phyloP scores from a whole-genome alignment of 768 basidiomycete genomes.

The Kwoniella sp. region DNA sequence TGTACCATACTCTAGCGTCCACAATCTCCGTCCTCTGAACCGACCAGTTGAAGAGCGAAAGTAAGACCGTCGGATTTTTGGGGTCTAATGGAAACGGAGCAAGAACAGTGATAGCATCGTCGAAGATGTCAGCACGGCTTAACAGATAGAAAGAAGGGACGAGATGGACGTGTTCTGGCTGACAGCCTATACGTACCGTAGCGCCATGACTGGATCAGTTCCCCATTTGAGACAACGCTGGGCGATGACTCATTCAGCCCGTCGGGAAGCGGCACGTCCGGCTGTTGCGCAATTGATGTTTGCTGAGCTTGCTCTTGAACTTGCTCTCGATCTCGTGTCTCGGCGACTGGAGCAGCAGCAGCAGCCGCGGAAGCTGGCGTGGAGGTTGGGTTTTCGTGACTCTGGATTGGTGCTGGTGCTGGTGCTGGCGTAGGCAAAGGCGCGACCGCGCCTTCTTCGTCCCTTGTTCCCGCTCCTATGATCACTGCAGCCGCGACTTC shows the following conservation, averaged over 20 bases:
- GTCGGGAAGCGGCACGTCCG: conserved; percentile 7
- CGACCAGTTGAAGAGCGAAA: conserved; percentile 74
- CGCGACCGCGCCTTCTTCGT: conserved; percentile 7
- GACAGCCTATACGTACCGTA: conserved; percentile 35
- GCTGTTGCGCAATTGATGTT: not conserved
- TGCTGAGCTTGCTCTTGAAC: not conserved
- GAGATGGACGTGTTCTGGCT: no score
- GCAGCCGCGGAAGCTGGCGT: not conserved
- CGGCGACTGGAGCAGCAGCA: no score
- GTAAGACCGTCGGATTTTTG: conserved; percentile 62
- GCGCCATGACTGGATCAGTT: conserved; percentile 42
- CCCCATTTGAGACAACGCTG: conserved; percentile 42
- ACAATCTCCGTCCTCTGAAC: conserved; percentile 76
- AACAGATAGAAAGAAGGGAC: no score
- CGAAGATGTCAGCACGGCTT: not conserved
- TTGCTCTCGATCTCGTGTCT: no score
- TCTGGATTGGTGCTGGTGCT: not conserved
- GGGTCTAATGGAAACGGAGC: conserved; percentile 27
- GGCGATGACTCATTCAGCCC: conserved; percentile 44
- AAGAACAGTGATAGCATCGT: conserved; percentile 5
- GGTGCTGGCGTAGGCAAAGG: conserved; percentile 14
- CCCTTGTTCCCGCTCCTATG: not conserved
- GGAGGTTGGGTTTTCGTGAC: not conserved
- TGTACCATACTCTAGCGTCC: conserved; percentile 78
- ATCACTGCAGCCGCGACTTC: not conserved